Evolutionary conservation across 441 rosid genomes (phyloP), one percentile per base, ranked within the genome.

Genomic region (Adansonia rubrostipa): DNA sequence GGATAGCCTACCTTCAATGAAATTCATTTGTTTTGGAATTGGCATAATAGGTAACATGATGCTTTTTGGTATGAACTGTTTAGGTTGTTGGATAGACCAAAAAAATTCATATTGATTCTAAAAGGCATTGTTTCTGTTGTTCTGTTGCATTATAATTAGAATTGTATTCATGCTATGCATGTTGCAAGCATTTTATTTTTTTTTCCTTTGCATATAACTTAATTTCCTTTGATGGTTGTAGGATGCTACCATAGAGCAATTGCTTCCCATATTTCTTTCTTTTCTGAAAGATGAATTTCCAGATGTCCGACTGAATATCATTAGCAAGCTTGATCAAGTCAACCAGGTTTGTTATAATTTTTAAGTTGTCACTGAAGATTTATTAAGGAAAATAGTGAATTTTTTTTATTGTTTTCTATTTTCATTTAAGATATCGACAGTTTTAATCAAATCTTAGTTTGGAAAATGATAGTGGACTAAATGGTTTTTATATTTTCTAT

Each of bases 311-410:
- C 87, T 92, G 74, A 92, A 92, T 81, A 92, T 92, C 53, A 92
- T 92, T 67, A 92, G 97, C 90, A 92, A 91, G 87, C 95, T 92
- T 62, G 97, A 92, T 82, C 97, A 92, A 92, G 97, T 92, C 71
- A 92, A 92, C 80, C 95, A 92, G 97, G 94, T 62, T 90, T 79
- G 85, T 56, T 28, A 44, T 36, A 24, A 33, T 20, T 54, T 14
- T 51, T 51, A 51, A 51, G 14, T 10, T 33, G 8, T n/a, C 57
- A 20, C 9, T 42, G n/a, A 56, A 15, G 56, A 40, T 69, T 40
- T 77, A 14, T 56, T 5, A 44, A 67, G 33, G 14, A 15, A 56
- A 19, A 14, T 15, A 51, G 15, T 5, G 15, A 5, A 33, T 3
- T 45, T 40, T 15, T 19, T 45, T 40, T 15, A 36, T 63, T 4